Evolutionary conservation across 805 yeast genomes (phyloP), one percentile per base, ranked within the genome.

Genomic region (Candida cerambycidarum): DNA sequence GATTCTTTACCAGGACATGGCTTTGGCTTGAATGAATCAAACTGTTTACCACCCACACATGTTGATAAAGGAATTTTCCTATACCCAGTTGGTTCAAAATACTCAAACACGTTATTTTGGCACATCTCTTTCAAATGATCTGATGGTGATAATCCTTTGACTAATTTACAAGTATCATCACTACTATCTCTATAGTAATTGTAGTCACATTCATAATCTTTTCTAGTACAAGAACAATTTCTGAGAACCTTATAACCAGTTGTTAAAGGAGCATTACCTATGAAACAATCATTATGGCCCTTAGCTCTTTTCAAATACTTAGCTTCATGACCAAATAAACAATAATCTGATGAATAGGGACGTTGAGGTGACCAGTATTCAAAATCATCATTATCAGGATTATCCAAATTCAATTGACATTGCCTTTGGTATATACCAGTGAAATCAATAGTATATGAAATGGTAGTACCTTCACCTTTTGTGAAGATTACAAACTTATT

Each of bases 131-230:
- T 65, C 52, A 57, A 52, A 43, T 82, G 80, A 56, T 87, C 86
- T 11, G 78, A 73, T 6, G 95, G 87, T 4, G 73, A 60, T 42
- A 79, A 69, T 0, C 97, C 97, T 15, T 73, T 69, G n/a, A 89
- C 86, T 31, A 89, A 75, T 58, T 80, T 80, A 67, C 99, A 93
- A 2, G 93, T 85, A 15, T 95, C 95, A 57, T 89, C 96, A 0
- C 54, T 47, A 6, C 16, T 10, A 39, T 81, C 82, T 45, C 83
- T 74, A 44, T 64, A 77, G 61, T 73, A 90, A 63, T 90, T 90
- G 69, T 82, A 88, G 61, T 93, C 99, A 75, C 99, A 93, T 63
- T 93, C 99, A 57, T 70, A 93, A 54, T 92, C 99, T 40, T 77
- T 76, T 62, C 96, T 77, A 0, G 93, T 75, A 67, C 99, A 93